Percentiles rank a stretch among this genome's conserved stretches.
Evolutionary conservation across 108 stramenopile genomes (phyloP).

Genomic region (Skeletonema menzelii): DNA sequence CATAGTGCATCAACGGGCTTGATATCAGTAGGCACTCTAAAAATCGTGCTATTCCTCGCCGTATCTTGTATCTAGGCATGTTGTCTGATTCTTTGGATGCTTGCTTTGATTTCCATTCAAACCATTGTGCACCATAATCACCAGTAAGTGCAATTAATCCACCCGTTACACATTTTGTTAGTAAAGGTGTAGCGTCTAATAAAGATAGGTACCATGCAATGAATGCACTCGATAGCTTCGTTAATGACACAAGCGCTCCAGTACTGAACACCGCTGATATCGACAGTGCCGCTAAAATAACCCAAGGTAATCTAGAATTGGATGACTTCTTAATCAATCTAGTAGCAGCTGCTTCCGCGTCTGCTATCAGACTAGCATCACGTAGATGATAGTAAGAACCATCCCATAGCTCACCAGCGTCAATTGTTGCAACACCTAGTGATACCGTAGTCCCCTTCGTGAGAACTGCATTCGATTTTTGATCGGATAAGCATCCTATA

Average conservation of each 20-base stretch:
- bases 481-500: neutral
- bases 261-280: neutral
- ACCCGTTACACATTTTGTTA: neutral
- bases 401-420: neutral
- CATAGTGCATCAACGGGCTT: constrained; percentile 40
- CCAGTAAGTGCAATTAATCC: neutral
- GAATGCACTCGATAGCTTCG: neutral
- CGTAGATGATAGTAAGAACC: neutral
- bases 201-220: neutral
- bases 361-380: neutral
- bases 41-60: neutral
- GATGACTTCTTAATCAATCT: neutral
- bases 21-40: constrained; percentile 1
- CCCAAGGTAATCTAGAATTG: neutral
- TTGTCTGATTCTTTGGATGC: neutral
- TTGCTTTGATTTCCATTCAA: neutral
- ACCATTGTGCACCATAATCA: neutral
- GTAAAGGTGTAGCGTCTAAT: neutral
- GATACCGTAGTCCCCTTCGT: neutral
- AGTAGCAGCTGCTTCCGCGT: neutral
- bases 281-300: neutral
- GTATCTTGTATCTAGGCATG: neutral
- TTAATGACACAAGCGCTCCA: neutral
- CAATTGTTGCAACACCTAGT: neutral
- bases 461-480: neutral